A percentile compares a stretch with the other conserved stretches of the same genome.
phyloP scores from a whole-genome alignment of 2,329 filamentous ascomycete genomes.

The Rutstroemia sp. region DNA sequence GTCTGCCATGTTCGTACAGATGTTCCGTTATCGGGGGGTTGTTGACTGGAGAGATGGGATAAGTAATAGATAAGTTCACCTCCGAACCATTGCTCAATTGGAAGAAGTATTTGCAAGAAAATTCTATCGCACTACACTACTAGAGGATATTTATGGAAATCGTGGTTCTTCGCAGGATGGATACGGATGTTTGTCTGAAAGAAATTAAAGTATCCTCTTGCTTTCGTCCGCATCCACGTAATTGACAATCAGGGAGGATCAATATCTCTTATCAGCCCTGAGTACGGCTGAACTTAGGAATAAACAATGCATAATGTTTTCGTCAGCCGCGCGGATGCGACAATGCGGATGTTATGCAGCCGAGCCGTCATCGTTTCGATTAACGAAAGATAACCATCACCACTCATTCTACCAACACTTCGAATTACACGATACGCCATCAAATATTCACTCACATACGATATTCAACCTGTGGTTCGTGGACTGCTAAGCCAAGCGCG shows the following conservation, averaged over 20 bases:
- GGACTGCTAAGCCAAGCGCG: neutral
- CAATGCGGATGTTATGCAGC: neutral
- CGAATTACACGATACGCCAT: neutral
- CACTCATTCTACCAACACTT: neutral
- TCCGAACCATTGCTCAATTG: constrained; percentile 13
- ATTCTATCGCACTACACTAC: neutral
- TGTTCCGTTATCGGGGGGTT: constrained; percentile 2
- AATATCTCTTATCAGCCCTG: constrained; percentile 3
- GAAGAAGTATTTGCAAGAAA: neutral
- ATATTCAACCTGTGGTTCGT: neutral
- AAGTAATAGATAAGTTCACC: constrained; percentile 10
- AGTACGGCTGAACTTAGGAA: neutral
- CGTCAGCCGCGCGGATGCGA: constrained; percentile 12
- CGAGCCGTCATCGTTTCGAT: neutral
- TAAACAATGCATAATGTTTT: constrained; percentile 1
- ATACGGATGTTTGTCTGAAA: constrained; percentile 7
- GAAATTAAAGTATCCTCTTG: constrained; percentile 7
- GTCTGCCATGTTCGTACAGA: constrained; percentile 36
- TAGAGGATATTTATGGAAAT: neutral
- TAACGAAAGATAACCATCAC: neutral
- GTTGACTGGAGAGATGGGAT: neutral
- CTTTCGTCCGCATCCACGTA: constrained; percentile 4
- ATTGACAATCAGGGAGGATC: neutral
- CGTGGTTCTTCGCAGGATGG: neutral
- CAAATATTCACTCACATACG: neutral